Evolutionary conservation across 2,329 filamentous ascomycete species (phyloP).

Genomic region (Hirsutella thompsonii): DNA sequence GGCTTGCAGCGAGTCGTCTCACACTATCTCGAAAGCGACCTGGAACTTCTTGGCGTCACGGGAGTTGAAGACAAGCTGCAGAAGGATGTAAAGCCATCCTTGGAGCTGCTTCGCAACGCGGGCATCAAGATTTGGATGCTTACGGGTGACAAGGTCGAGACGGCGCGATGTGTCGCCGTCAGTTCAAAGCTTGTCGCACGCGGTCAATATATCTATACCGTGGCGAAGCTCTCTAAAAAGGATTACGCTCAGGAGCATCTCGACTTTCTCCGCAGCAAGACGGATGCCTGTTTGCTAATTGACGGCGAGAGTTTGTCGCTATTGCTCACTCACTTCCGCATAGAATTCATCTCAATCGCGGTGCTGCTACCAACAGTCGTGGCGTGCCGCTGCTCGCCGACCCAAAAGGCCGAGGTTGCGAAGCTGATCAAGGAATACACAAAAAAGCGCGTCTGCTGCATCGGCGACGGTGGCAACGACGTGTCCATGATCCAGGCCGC

Average conservation of each 20-base stretch:
- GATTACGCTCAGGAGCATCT: conserved; percentile 78
- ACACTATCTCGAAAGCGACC: conserved; percentile 70
- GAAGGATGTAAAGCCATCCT: conserved; percentile 84
- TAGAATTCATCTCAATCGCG: conserved; percentile 78
- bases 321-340: conserved; percentile 69
- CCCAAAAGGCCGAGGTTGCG: conserved; percentile 91
- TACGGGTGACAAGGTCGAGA: conserved; percentile 97
- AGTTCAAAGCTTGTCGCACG: conserved; percentile 87
- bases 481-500: conserved; percentile 99
- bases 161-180: conserved; percentile 88
- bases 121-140: conserved; percentile 99
- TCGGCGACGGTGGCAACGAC: conserved; percentile 95
- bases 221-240: conserved; percentile 73
- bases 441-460: conserved; percentile 92
- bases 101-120: conserved; percentile 90
- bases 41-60: conserved; percentile 92
- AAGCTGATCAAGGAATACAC: conserved; percentile 82
- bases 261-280: conserved; percentile 77
- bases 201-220: conserved; percentile 91
- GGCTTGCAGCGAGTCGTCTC: conserved; percentile 71
- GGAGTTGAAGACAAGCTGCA: conserved; percentile 97
- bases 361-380: conserved; percentile 85
- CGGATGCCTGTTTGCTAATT: conserved; percentile 78
- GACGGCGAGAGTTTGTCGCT: conserved; percentile 84
- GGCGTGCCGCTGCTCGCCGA: conserved; percentile 91